Conservation (phyloP, 164 flowering plant genomes). For the Magnolia changhungtana region DNA sequence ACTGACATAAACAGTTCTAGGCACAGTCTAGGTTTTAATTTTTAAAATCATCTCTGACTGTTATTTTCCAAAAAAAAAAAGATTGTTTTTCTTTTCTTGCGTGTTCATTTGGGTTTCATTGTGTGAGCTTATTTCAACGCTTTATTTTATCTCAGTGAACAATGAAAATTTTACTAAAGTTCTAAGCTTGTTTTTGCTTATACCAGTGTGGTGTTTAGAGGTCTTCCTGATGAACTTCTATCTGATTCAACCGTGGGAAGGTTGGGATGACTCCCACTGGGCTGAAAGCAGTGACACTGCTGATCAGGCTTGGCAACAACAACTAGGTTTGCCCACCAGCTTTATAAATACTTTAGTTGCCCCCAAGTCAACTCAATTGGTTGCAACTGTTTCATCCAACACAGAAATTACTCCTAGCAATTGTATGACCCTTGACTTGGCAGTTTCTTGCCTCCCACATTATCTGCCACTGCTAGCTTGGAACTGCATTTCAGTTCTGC, state of each 20-base stretch:
- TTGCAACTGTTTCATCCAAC: slow-evolving; percentile 51
- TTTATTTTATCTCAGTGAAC: no score
- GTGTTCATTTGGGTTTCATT: no score
- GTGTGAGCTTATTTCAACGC: no score
- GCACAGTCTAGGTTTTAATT: no score
- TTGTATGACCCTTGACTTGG: slow-evolving; percentile 51
- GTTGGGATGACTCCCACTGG: slow-evolving; percentile 58
- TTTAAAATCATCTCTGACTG: no score
- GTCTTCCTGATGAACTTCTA: slow-evolving; percentile 32
- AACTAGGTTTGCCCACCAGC: slow-evolving; percentile 43
- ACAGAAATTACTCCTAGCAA: slow-evolving; percentile 65
- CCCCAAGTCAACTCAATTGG: slow-evolving; percentile 75
- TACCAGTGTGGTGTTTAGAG: no score
- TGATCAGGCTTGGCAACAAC: slow-evolving; percentile 25
- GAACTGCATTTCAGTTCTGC: slow-evolving; percentile 44
- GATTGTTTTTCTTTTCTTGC: no score
- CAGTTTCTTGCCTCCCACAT: slow-evolving; percentile 61
- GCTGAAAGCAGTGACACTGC: slow-evolving; percentile 26
- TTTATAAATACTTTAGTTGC: slow-evolving; percentile 72
- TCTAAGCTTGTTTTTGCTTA: no score
- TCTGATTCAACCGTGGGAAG: slow-evolving; percentile 69
- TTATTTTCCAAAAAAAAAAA: no score
- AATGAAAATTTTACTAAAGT: no score
- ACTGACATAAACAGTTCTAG: no score
- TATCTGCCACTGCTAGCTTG: slow-evolving; percentile 40